These are phyloP conservation scores for Syzygium aqueum DNA, from an alignment of 345 rosid genomes.

Conservation along the genomic window DNA sequence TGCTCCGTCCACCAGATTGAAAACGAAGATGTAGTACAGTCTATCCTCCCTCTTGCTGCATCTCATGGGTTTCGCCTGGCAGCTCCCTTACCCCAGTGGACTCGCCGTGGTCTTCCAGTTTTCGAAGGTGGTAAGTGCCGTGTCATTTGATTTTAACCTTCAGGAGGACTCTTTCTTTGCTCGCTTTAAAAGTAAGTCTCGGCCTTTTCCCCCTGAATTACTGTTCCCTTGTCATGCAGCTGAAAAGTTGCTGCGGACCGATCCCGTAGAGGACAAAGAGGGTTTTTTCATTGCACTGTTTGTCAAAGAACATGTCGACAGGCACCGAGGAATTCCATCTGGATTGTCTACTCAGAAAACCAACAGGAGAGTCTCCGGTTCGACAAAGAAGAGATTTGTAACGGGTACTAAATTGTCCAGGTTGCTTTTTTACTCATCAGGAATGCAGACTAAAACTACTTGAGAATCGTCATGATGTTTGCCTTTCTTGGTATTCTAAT, in stretches of 20 bases:
- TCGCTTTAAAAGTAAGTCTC: background rate
- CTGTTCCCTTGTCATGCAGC: constrained; percentile 13
- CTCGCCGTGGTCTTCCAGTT: constrained; percentile 62
- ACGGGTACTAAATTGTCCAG: background rate
- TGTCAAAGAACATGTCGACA: constrained; percentile 5
- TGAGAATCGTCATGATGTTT: background rate
- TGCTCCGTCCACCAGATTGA: constrained; percentile 85
- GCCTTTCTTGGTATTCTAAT: background rate
- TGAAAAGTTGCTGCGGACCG: constrained; percentile 37
- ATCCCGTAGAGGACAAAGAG: constrained; percentile 62
- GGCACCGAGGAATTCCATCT: background rate
- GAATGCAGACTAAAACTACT: background rate
- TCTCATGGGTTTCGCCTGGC: constrained; percentile 50
- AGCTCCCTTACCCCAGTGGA: constrained; percentile 73
- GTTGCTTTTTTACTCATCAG: background rate
- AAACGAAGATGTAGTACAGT: constrained; percentile 73
- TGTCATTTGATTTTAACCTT: background rate
- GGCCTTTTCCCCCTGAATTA: background rate
- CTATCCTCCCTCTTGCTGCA: constrained; percentile 46
- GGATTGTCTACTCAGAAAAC: background rate
- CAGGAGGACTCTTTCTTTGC: background rate
- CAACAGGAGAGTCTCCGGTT: background rate
- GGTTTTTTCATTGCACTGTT: constrained; percentile 84
- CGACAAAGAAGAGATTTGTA: background rate
- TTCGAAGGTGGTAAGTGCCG: constrained; percentile 58